Conservation (phyloP, 2,329 filamentous ascomycete species). For the Xylariaceae sp. region DNA sequence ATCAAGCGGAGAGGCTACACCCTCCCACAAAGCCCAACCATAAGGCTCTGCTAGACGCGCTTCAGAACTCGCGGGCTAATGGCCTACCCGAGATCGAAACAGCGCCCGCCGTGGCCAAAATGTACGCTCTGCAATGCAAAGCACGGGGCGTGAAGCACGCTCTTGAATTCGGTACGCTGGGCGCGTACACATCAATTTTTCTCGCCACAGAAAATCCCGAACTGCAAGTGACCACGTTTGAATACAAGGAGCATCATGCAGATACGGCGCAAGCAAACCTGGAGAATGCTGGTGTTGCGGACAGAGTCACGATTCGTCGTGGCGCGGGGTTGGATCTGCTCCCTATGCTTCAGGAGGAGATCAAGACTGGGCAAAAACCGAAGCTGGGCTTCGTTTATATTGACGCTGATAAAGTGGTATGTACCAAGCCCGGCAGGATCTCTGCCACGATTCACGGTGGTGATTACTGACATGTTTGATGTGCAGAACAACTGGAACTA, state of each 20-base stretch:
- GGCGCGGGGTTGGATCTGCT: conserved; percentile 15
- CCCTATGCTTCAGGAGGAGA: conserved; percentile 8
- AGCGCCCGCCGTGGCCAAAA: conserved; percentile 11
- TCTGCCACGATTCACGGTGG: not conserved
- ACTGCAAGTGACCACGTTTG: conserved; percentile 14
- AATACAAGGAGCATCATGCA: conserved; percentile 10
- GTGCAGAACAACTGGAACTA: conserved; percentile 17
- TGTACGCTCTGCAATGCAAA: conserved; percentile 19
- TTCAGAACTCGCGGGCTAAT: conserved; percentile 16
- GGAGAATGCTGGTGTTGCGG: conserved; percentile 10
- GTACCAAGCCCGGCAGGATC: not conserved
- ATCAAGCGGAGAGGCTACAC: conserved; percentile 10
- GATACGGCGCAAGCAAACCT: conserved; percentile 15
- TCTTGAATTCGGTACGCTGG: conserved; percentile 19
- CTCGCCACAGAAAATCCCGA: conserved; percentile 11
- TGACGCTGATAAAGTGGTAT: conserved; percentile 14
- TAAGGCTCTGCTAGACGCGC: conserved; percentile 9
- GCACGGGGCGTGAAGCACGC: conserved; percentile 11
- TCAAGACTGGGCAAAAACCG: conserved; percentile 2
- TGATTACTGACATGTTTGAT: not conserved
- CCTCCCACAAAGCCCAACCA: conserved; percentile 9
- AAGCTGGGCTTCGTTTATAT: conserved; percentile 19
- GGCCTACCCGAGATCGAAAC: conserved; percentile 15
- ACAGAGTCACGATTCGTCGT: conserved; percentile 12
- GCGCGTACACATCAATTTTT: conserved; percentile 22